Evolutionary conservation across 2,329 filamentous ascomycete species (phyloP), one percentile per base, ranked within the genome.

Genomic region (Proliferodiscus dingleyae): DNA sequence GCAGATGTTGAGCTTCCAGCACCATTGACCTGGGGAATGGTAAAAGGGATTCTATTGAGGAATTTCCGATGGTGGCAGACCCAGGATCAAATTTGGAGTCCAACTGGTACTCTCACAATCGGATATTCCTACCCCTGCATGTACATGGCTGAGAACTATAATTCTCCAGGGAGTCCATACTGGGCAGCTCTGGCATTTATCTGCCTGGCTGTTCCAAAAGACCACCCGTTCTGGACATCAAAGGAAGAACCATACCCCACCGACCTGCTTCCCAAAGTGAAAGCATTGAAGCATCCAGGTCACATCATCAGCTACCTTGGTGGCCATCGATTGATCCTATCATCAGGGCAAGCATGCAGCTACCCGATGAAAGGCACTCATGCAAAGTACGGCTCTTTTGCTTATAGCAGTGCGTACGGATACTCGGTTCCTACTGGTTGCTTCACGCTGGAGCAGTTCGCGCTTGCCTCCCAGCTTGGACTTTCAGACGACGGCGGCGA

Each of bases 91-190:
- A 89, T 89, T 45, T 89, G 87, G 75, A 83, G 82, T 45, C 68
- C 81, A 1, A 82, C 83, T 50, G 87, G 86, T 26, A 89, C 86
- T 40, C 68, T 90, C 47, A 87, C 80, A 2, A 78, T 63, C n/a
- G 86, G 86, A 43, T 90, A 88, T 62, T 81, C 80, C 0, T 90
- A 89, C 60, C 83, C 85, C 13, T 89, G 89, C 61, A 87, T 85
- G 72, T 89, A 75, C 68, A 78, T 89, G 67, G 83, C 85, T 0
- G 86, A 90, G 66, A 89, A 90, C 62, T 90, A 90, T 67, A 90
- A 90, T 65, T 88, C 83, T 8, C 85, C 87, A 0, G 83, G 83
- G 26, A 80, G 75, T 45, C 61, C 60, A 56, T 89, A 89, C 64
- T 90, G 87, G 87, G 85, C 83, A 42, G 89, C 86, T 66, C 70